A percentile compares a stretch with the other conserved stretches of the same genome.
phyloP scores from a whole-genome alignment of 1,284 basidiomycete genomes.

The Ganoderma resinaceum region DNA sequence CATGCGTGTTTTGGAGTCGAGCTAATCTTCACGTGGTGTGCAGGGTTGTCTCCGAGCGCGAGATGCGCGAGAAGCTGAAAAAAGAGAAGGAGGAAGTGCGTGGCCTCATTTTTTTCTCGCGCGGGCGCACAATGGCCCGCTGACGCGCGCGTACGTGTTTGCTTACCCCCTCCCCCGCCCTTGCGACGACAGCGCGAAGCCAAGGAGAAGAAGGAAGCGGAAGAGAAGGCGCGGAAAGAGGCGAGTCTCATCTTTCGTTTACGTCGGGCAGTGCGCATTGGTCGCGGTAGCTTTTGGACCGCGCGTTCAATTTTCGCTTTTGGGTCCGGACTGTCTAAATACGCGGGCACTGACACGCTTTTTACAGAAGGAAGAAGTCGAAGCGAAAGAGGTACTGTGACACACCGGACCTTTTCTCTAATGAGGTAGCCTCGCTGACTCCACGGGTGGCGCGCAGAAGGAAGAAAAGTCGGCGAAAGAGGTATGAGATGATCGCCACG shows the following conservation, averaged over 20 bases:
- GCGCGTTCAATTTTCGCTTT: background rate
- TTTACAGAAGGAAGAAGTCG: constrained; percentile 57
- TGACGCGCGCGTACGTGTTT: constrained; percentile 34
- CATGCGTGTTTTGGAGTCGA: constrained; percentile 17
- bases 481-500: constrained; percentile 42
- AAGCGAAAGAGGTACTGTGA: constrained; percentile 45
- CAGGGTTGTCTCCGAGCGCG: constrained; percentile 77
- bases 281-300: constrained; percentile 11
- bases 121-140: constrained; percentile 1
- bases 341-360: constrained; percentile 16
- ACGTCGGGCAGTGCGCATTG: constrained; percentile 15
- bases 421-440: constrained; percentile 16
- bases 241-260: constrained; percentile 23
- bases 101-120: constrained; percentile 21
- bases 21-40: constrained; percentile 9
- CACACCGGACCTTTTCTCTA: constrained; percentile 6
- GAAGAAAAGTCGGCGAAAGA: constrained; percentile 60
- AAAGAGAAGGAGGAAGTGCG: constrained; percentile 83
- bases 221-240: constrained; percentile 53
- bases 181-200: constrained; percentile 63
- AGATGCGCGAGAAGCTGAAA: constrained; percentile 81
- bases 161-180: too few relatives aligned
- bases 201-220: constrained; percentile 73
- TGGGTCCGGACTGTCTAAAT: background rate
- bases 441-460: constrained; percentile 42